phyloP scores from a whole-genome alignment of 768 basidiomycete species.

The Hysterangium stoloniferum region DNA sequence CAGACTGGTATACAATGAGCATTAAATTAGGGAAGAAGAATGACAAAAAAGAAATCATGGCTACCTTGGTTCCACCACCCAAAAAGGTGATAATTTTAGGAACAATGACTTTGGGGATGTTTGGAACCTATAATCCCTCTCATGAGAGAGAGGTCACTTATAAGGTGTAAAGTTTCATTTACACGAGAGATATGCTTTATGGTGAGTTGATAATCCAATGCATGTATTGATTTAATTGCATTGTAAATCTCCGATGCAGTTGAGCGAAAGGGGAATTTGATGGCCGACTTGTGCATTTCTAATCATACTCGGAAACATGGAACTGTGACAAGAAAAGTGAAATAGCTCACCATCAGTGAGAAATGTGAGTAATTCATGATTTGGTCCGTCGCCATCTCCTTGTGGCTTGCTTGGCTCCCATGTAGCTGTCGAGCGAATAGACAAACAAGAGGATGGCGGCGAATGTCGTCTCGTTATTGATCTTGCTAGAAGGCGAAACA shows the following conservation, averaged over 20 bases:
- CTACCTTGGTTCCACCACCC: not conserved
- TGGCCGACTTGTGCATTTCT: not conserved
- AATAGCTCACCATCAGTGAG: not conserved
- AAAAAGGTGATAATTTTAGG: not conserved
- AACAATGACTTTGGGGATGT: not conserved
- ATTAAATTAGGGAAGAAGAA: not conserved
- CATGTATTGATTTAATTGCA: slow-evolving; percentile 1
- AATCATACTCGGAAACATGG: not conserved
- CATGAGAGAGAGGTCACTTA: not conserved
- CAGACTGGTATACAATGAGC: not conserved
- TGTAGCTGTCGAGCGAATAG: too few relatives aligned
- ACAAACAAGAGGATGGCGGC: too few relatives aligned
- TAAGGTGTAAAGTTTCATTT: not conserved
- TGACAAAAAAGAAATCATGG: not conserved
- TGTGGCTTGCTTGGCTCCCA: too few relatives aligned
- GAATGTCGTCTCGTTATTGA: too few relatives aligned
- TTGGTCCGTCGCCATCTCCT: slow-evolving; percentile 6
- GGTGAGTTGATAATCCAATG: slow-evolving; percentile 4
- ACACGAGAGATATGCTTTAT: not conserved
- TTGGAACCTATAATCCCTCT: not conserved
- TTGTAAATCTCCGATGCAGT: not conserved
- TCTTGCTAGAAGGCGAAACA: too few relatives aligned
- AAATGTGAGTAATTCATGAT: slow-evolving; percentile 1
- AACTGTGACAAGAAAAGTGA: not conserved
- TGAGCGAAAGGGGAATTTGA: not conserved